A percentile compares a stretch with the other conserved stretches of the same genome.
phyloP scores from a whole-genome alignment of 1,284 basidiomycete genomes.

The Leccinum solheimii region DNA sequence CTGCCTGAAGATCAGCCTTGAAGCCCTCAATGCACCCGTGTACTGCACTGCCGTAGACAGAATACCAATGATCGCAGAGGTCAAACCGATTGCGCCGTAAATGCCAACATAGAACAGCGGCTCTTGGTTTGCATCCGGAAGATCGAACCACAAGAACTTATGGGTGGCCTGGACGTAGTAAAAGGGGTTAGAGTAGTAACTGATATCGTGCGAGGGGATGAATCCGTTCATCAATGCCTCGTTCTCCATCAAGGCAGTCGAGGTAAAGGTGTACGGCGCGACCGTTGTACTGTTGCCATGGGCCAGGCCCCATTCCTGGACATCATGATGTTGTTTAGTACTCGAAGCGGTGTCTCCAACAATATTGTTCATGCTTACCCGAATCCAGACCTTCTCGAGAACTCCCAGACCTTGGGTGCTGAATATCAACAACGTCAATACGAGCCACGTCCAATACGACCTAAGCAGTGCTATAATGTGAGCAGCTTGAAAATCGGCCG shows the following conservation, averaged over 20 bases:
- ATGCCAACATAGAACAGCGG: constrained; percentile 54
- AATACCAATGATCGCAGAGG: constrained; percentile 39
- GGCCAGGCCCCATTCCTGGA: constrained; percentile 48
- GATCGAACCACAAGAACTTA: constrained; percentile 24
- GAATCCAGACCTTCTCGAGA: constrained; percentile 58
- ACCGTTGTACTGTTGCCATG: constrained; percentile 32
- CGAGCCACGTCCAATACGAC: constrained; percentile 53
- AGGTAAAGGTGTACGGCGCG: constrained; percentile 22
- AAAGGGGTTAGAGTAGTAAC: constrained; percentile 16
- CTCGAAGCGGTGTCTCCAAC: background rate
- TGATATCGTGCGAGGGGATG: constrained; percentile 19
- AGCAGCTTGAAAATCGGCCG: background rate
- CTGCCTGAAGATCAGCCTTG: constrained; percentile 43
- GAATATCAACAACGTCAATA: constrained; percentile 38
- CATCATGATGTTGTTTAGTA: background rate
- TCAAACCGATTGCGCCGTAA: constrained; percentile 46
- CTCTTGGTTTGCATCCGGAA: constrained; percentile 46
- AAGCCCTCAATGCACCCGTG: constrained; percentile 50
- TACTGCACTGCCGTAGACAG: constrained; percentile 42
- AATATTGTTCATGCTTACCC: constrained; percentile 13
- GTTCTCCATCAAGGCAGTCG: constrained; percentile 34
- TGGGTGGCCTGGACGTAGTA: constrained; percentile 17
- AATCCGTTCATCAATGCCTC: constrained; percentile 31
- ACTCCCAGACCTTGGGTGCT: constrained; percentile 40
- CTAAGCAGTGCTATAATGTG: constrained; percentile 27